Evolutionary conservation across 2,329 filamentous ascomycete genomes (phyloP).

Genomic region (Verticillium albo-atrum): DNA sequence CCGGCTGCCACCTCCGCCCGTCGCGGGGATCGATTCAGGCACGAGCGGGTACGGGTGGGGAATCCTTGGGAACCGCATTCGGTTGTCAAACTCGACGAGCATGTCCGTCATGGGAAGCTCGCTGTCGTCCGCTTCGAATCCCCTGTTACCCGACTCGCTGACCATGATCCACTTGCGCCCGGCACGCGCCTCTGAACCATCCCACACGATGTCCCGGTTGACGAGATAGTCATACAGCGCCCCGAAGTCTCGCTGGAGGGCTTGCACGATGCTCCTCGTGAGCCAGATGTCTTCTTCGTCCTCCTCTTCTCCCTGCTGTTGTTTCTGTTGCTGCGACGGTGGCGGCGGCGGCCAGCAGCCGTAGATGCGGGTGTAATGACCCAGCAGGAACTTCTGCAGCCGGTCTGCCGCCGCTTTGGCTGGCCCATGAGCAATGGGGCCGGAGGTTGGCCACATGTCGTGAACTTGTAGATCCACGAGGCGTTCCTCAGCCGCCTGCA

Average conservation of each 20-base stretch:
- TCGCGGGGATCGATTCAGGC: conserved; percentile 44
- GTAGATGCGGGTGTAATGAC: conserved; percentile 52
- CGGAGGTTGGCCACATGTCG: conserved; percentile 53
- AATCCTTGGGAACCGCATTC: conserved; percentile 59
- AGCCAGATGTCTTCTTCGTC: conserved; percentile 50
- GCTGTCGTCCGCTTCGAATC: conserved; percentile 42
- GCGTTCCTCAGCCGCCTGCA: conserved; percentile 58
- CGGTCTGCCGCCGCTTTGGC: conserved; percentile 53
- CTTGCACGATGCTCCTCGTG: conserved; percentile 50
- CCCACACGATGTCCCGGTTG: conserved; percentile 62
- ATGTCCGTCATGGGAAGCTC: conserved; percentile 64
- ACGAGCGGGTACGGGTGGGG: conserved; percentile 63
- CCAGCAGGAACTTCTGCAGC: conserved; percentile 55
- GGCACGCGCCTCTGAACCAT: conserved; percentile 54
- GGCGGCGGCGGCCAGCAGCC: conserved; percentile 57
- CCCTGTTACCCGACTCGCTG: conserved; percentile 36
- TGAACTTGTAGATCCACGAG: conserved; percentile 55
- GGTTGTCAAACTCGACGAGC: conserved; percentile 61
- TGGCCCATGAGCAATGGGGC: conserved; percentile 26
- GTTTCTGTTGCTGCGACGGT: conserved; percentile 6
- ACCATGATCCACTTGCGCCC: conserved; percentile 63
- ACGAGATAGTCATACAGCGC: conserved; percentile 68
- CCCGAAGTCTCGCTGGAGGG: conserved; percentile 62
- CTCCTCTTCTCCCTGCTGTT: not conserved
- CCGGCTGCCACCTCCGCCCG: conserved; percentile 5